Conservation (phyloP, 345 rosid genomes). For the Jatropha curcas region DNA sequence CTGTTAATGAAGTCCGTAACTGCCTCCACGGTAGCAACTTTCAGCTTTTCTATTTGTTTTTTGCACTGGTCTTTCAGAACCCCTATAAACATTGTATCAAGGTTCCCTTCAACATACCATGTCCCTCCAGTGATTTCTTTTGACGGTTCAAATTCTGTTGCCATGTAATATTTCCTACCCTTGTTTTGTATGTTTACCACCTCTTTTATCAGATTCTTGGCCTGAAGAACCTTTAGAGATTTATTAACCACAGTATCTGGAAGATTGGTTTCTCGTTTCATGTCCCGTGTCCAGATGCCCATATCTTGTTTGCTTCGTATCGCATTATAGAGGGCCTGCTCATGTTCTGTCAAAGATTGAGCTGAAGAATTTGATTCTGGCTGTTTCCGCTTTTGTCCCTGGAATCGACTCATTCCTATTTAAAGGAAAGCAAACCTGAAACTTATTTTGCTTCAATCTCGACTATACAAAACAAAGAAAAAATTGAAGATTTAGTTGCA, state of each 20-base stretch:
- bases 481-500: background rate
- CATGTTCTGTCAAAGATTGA: conserved; percentile 48
- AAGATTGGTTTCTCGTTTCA: conserved; percentile 48
- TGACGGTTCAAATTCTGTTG: conserved; percentile 63
- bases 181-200: conserved; percentile 61
- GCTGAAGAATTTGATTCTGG: conserved; percentile 21
- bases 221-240: conserved; percentile 42
- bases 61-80: conserved; percentile 44
- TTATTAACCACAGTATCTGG: conserved; percentile 36
- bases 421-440: background rate
- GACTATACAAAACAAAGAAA: background rate
- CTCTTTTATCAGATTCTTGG: conserved; percentile 56
- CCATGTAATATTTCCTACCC: conserved; percentile 55
- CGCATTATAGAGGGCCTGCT: conserved; percentile 38
- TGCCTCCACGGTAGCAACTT: conserved; percentile 54
- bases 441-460: conserved; percentile 4
- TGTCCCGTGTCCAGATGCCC: conserved; percentile 54
- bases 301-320: conserved; percentile 57
- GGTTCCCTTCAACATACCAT: conserved; percentile 68
- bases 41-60: conserved; percentile 28
- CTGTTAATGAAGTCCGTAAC: conserved; percentile 37
- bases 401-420: conserved; percentile 4
- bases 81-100: conserved; percentile 46
- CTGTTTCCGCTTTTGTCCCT: conserved; percentile 6
- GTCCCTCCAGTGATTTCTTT: conserved; percentile 73